Percentiles rank a stretch among this genome's conserved stretches.
These are phyloP conservation scores for Melampsora larici-populina DNA, from an alignment of 1,284 basidiomycete genomes.

Conservation along the genomic window DNA sequence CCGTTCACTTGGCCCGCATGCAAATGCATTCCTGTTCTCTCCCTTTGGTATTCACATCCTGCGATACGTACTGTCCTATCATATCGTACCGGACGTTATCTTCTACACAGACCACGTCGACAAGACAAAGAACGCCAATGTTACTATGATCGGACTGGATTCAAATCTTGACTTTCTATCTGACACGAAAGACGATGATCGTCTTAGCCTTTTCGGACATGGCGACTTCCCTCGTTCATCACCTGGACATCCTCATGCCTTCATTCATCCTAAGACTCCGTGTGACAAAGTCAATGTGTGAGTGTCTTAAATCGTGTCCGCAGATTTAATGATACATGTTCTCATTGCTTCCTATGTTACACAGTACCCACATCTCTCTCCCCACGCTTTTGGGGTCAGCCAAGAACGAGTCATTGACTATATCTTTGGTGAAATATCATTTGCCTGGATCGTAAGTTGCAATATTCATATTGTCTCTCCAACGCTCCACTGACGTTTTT, in stretches of 20 bases:
- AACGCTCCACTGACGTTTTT: neutral
- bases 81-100: constrained; percentile 48
- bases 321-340: neutral
- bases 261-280: constrained; percentile 26
- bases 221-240: neutral
- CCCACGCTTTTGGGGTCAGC: constrained; percentile 48
- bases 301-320: constrained; percentile 3
- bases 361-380: constrained; percentile 46
- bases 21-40: constrained; percentile 49
- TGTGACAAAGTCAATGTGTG: constrained; percentile 35
- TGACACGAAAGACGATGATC: constrained; percentile 6
- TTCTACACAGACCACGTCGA: constrained; percentile 49
- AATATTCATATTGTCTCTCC: neutral
- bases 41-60: constrained; percentile 48
- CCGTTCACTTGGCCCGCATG: constrained; percentile 11
- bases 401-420: constrained; percentile 47
- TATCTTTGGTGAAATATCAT: constrained; percentile 48
- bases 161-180: constrained; percentile 26
- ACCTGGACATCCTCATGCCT: neutral
- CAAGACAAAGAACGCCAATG: constrained; percentile 37
- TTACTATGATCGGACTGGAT: neutral
- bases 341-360: neutral
- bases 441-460: constrained; percentile 19
- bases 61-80: constrained; percentile 48
- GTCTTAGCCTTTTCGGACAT: neutral